phyloP scores from a whole-genome alignment of 257 asterid species.

The Primulina eburnea region DNA sequence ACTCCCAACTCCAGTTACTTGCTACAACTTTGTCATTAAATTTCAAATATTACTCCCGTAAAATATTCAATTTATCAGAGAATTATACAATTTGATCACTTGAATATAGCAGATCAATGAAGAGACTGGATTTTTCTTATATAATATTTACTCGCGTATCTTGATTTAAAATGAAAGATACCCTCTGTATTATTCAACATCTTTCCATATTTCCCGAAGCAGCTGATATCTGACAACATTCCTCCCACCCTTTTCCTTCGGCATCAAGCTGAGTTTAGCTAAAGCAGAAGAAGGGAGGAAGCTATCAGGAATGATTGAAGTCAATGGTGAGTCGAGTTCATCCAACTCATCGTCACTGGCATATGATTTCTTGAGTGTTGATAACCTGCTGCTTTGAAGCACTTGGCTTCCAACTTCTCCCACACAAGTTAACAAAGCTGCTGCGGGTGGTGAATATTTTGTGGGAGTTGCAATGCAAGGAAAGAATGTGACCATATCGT shows the following conservation, averaged over 20 bases:
- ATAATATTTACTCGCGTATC: not conserved
- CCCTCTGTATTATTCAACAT: slow-evolving; percentile 20
- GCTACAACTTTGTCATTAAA: slow-evolving; percentile 14
- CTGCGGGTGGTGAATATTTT: slow-evolving; percentile 65
- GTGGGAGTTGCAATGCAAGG: slow-evolving; percentile 56
- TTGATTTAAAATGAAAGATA: no score
- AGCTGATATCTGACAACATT: slow-evolving; percentile 62
- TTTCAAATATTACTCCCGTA: not conserved
- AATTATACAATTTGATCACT: slow-evolving; percentile 5
- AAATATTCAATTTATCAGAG: slow-evolving; percentile 14
- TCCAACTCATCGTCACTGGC: slow-evolving; percentile 83
- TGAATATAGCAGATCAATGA: slow-evolving; percentile 3
- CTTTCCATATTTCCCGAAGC: slow-evolving; percentile 66
- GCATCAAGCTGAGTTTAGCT: slow-evolving; percentile 42
- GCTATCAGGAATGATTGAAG: slow-evolving; percentile 56
- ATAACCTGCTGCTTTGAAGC: slow-evolving; percentile 42
- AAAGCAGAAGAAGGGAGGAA: slow-evolving; percentile 43
- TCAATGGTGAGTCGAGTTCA: slow-evolving; percentile 71
- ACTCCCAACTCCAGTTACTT: slow-evolving; percentile 9
- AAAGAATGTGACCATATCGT: slow-evolving; percentile 35
- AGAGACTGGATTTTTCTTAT: not conserved
- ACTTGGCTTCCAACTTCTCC: slow-evolving; percentile 59
- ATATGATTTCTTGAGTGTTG: slow-evolving; percentile 56
- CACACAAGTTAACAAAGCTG: slow-evolving; percentile 48
- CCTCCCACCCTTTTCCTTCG: slow-evolving; percentile 53